These are phyloP conservation scores for Periconia sp. DNA, from an alignment of 2,329 filamentous ascomycete species.

Conservation along the genomic window DNA sequence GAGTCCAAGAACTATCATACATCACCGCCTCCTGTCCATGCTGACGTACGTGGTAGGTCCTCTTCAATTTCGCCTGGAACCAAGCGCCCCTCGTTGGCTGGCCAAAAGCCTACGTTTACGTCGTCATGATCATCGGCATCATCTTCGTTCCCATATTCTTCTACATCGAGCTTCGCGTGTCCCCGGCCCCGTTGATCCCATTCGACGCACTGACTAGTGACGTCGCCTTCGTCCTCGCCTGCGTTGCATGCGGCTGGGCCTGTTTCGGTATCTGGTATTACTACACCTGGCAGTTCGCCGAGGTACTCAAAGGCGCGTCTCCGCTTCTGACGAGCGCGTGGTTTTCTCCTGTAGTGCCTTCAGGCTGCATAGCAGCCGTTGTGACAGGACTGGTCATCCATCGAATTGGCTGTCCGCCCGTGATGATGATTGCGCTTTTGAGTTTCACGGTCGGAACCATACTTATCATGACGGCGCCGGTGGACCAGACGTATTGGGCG, in stretches of 20 bases:
- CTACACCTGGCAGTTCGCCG: constrained; percentile 39
- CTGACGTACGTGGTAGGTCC: constrained; percentile 32
- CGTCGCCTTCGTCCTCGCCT: constrained; percentile 62
- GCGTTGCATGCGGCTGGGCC: constrained; percentile 54
- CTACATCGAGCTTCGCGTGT: constrained; percentile 54
- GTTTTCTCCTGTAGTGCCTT: constrained; percentile 30
- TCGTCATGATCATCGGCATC: constrained; percentile 63
- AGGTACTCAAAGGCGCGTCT: constrained; percentile 26
- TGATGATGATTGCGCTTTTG: constrained; percentile 41
- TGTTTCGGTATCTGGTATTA: constrained; percentile 42
- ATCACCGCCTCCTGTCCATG: neutral
- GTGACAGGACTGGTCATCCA: constrained; percentile 38
- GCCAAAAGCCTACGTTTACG: constrained; percentile 62
- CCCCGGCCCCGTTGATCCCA: constrained; percentile 63
- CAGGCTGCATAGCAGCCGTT: constrained; percentile 40
- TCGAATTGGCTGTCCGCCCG: constrained; percentile 31
- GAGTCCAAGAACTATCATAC: neutral
- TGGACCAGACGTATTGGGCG: constrained; percentile 52
- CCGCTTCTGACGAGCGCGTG: constrained; percentile 37
- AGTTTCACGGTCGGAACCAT: constrained; percentile 44
- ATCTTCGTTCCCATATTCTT: constrained; percentile 63
- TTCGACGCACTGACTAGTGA: constrained; percentile 57
- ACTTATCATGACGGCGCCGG: constrained; percentile 48
- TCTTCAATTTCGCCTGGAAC: constrained; percentile 73
- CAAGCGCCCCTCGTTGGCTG: constrained; percentile 67